Evolutionary conservation across 805 yeast genomes (phyloP), one percentile per base, ranked within the genome.

Genomic region (Candida gorgasii): DNA sequence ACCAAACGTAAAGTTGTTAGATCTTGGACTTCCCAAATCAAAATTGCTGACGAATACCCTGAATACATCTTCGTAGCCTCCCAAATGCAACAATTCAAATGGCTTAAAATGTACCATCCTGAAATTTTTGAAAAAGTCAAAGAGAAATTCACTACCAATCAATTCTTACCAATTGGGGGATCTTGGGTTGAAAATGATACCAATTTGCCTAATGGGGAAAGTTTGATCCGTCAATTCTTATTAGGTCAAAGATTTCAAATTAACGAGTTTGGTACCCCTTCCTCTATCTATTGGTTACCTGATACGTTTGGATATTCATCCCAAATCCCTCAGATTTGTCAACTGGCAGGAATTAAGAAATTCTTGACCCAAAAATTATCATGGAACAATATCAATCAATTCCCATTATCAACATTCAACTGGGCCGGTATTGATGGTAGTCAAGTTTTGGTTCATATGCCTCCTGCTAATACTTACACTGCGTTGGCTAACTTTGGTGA

Each of bases 151-250:
- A 69, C 76, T 36, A 78, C 79, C 15, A 86, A 86, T 40, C 84
- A 86, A 50, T 92, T 92, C 55, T 73, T 90, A 37, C 95, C 96
- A 8, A 78, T 93, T 46, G 99, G 99, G 40, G 99, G 99, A 5
- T 81, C 97, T 0, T 92, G 98, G 98, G 98, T 93, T 32, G 99
- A 92, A 64, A 84, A 89, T 61, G 99, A 92, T 61, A 92, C 98
- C 8, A 92, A 92, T 63, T 73, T 92, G 67, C 99, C 99, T n/a
- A 72, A 79, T 48, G 97, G 98, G 33, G 99, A 92, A 63, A 84
- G 96, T 0, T 69, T 92, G 43, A 81, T 82, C 5, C 78, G 99
- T 50, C 99, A 92, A 58, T 87, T 90, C 55, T 69, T 90, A 41
- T 78, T 86, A 45, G 99, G 99, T 14, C 99, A 92, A 67, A 71